Conservation (phyloP, 352 stramenopile species). For the Globisporangium emineosum region DNA sequence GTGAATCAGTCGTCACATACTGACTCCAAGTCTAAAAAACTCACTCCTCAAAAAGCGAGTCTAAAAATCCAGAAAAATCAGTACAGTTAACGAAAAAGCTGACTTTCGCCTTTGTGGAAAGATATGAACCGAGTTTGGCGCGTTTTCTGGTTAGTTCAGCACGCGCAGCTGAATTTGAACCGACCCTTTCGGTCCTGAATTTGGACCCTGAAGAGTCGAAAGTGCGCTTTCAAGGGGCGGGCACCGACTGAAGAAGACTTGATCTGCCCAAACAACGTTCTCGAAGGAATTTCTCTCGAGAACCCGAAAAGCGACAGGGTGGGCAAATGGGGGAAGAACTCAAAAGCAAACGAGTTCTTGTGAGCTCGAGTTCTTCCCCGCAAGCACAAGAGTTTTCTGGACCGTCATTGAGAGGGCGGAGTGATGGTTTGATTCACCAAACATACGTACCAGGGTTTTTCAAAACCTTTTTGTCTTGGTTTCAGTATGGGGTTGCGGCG, state of each 20-base stretch:
- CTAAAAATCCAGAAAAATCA: slow-evolving; percentile 8
- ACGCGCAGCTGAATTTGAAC: background rate
- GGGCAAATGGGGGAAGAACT: no score
- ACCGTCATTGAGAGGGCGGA: slow-evolving; percentile 12
- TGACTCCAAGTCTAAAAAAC: background rate
- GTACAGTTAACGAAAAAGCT: background rate
- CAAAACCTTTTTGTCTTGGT: background rate
- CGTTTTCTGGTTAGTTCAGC: background rate
- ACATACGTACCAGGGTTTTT: background rate
- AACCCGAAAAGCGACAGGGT: background rate
- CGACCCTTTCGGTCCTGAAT: no score
- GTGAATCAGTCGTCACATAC: no score
- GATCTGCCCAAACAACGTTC: background rate
- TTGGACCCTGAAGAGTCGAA: background rate
- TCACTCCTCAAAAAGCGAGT: background rate
- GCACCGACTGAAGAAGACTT: no score
- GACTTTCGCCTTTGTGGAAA: slow-evolving; percentile 4
- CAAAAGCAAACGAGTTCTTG: no score
- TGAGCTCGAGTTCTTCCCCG: background rate
- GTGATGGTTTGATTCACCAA: slow-evolving; percentile 5
- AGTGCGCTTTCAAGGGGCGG: background rate
- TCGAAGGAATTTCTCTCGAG: background rate
- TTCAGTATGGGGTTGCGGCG: background rate
- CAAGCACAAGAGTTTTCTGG: slow-evolving; percentile 22
- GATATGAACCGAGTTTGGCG: background rate